A percentile compares a stretch with the other conserved stretches of the same genome.
Conservation (phyloP, 495 filamentous ascomycete species). For the Penicillium parvum region DNA sequence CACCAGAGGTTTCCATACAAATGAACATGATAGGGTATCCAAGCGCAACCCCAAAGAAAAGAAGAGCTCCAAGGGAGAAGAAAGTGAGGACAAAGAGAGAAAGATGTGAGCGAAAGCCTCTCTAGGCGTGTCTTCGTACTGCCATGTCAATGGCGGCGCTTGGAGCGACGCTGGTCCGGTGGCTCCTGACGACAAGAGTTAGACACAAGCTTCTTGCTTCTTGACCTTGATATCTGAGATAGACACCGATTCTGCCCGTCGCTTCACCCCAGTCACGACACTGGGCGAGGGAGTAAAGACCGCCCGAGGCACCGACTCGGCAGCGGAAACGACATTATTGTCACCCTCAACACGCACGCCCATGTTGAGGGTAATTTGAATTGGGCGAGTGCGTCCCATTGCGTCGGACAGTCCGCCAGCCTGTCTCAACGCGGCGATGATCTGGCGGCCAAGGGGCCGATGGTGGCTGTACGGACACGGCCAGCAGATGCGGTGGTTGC, state of each 20-base stretch:
- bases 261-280: constrained; percentile 15
- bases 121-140: no score
- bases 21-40: no score
- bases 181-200: no score
- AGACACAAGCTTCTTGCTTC: no score
- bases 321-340: constrained; percentile 19
- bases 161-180: neutral
- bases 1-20: no score
- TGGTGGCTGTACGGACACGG: neutral
- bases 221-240: no score
- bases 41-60: no score
- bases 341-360: constrained; percentile 26
- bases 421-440: constrained; percentile 8
- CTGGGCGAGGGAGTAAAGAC: neutral
- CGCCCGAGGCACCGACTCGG: neutral
- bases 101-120: no score
- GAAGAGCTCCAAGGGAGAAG: neutral
- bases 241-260: constrained; percentile 29
- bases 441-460: constrained; percentile 2
- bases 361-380: constrained; percentile 17
- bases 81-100: neutral
- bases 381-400: constrained; percentile 1
- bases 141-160: neutral
- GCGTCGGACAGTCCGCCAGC: constrained; percentile 8
- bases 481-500: neutral